These are phyloP conservation scores for Malassezia psittaci DNA, from an alignment of 1,284 basidiomycete species.

Conservation along the genomic window DNA sequence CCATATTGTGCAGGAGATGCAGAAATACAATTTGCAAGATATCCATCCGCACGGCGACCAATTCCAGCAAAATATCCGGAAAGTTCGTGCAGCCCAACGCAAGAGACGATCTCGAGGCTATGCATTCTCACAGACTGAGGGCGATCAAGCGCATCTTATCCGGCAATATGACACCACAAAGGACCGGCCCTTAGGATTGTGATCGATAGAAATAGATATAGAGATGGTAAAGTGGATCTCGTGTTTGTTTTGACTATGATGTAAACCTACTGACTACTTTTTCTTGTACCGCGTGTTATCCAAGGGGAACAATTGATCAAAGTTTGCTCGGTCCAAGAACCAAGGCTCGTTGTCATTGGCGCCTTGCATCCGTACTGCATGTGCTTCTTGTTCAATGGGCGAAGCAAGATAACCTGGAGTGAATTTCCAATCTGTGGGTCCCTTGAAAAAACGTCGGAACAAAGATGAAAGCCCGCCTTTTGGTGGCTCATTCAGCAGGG, in stretches of 20 bases:
- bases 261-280: neutral
- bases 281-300: constrained; percentile 13
- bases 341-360: constrained; percentile 14
- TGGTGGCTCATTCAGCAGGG: constrained; percentile 6
- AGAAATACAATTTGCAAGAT: constrained; percentile 91
- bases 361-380: neutral
- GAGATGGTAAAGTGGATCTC: too few relatives aligned
- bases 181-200: constrained; percentile 12
- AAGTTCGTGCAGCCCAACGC: constrained; percentile 45
- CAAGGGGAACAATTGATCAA: constrained; percentile 19
- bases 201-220: neutral
- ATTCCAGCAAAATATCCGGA: constrained; percentile 50
- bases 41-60: constrained; percentile 95
- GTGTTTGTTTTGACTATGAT: neutral
- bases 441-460: neutral
- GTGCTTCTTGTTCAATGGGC: constrained; percentile 3
- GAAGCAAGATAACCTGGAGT: constrained; percentile 2
- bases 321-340: constrained; percentile 19
- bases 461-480: neutral
- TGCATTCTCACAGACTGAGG: constrained; percentile 44
- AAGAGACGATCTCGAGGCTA: constrained; percentile 43
- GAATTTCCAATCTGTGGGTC: constrained; percentile 11
- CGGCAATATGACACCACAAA: constrained; percentile 46
- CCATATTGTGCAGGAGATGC: constrained; percentile 86
- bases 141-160: constrained; percentile 40